Evolutionary conservation across 345 rosid genomes (phyloP).

Genomic region (Arabidopsis suecica): DNA sequence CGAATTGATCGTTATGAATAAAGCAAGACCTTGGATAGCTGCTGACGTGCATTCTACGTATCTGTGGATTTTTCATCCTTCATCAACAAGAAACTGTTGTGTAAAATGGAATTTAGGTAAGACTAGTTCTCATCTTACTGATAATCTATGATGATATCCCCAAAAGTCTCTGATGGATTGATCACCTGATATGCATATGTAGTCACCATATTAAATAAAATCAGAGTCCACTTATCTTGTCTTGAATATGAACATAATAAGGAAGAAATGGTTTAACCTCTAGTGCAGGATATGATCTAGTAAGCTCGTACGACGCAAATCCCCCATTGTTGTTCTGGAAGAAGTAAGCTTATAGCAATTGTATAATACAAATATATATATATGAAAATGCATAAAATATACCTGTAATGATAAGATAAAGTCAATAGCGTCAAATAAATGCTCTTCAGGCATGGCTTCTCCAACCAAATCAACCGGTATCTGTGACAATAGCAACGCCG

Average conservation of each 20-base stretch:
- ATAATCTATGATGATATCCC: slow-evolving; percentile 71
- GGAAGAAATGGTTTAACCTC: slow-evolving; percentile 50
- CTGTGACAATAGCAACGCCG: slow-evolving; percentile 54
- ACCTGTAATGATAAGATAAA: slow-evolving; percentile 69
- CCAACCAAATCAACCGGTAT: slow-evolving; percentile 54
- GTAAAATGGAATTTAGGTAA: neutral
- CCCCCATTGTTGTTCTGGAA: slow-evolving; percentile 71
- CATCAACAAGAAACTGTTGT: neutral
- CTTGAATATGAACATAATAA: slow-evolving; percentile 3
- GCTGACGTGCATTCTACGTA: slow-evolving; percentile 87
- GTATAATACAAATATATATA: neutral
- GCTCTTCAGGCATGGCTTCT: slow-evolving; percentile 48
- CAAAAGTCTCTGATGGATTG: slow-evolving; percentile 71
- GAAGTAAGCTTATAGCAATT: neutral
- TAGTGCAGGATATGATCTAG: slow-evolving; percentile 71
- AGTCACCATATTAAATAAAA: neutral
- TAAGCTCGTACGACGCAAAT: slow-evolving; percentile 76
- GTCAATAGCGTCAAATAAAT: slow-evolving; percentile 60
- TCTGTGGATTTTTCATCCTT: slow-evolving; percentile 35
- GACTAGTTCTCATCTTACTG: slow-evolving; percentile 52
- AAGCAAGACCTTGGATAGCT: slow-evolving; percentile 62
- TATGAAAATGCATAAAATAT: neutral
- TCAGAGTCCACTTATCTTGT: neutral
- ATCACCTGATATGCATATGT: slow-evolving; percentile 51
- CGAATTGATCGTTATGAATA: slow-evolving; percentile 48